Conservation (phyloP, 2,329 filamentous ascomycete genomes). For the Arthrobotrys conoides region DNA sequence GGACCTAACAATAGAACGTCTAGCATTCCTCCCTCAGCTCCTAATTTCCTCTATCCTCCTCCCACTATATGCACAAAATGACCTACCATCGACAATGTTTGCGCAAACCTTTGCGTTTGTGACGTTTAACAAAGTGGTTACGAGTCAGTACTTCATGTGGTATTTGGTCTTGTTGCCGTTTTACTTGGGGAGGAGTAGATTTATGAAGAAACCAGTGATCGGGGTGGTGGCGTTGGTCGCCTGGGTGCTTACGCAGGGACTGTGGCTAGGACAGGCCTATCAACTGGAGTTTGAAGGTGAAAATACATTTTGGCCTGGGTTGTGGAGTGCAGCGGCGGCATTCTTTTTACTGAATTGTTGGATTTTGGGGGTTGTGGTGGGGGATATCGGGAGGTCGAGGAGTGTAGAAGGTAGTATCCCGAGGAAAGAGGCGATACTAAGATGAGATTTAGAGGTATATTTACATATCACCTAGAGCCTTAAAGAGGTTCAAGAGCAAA, state of each 20-base stretch:
- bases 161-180: conserved; percentile 94
- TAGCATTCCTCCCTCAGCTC: conserved; percentile 91
- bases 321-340: conserved; percentile 80
- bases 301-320: conserved; percentile 86
- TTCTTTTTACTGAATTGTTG: conserved; percentile 83
- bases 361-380: conserved; percentile 43
- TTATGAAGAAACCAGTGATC: conserved; percentile 74
- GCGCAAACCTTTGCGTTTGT: conserved; percentile 98
- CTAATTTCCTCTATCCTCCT: conserved; percentile 83
- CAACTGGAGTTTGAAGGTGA: conserved; percentile 82
- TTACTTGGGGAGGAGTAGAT: conserved; percentile 84
- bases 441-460: not conserved
- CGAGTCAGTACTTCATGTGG: conserved; percentile 98
- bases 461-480: not conserved
- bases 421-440: not conserved
- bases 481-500: no score
- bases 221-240: conserved; percentile 83
- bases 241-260: conserved; percentile 77
- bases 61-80: conserved; percentile 82
- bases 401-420: not conserved
- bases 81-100: conserved; percentile 86
- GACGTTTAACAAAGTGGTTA: conserved; percentile 98
- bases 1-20: conserved; percentile 74
- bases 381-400: conserved; percentile 21
- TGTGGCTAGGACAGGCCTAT: conserved; percentile 83